Percentiles rank a stretch among this genome's conserved stretches.
These are phyloP conservation scores for Monoraphidium neglectum DNA, from an alignment of 139 green algal species.

Conservation along the genomic window DNA sequence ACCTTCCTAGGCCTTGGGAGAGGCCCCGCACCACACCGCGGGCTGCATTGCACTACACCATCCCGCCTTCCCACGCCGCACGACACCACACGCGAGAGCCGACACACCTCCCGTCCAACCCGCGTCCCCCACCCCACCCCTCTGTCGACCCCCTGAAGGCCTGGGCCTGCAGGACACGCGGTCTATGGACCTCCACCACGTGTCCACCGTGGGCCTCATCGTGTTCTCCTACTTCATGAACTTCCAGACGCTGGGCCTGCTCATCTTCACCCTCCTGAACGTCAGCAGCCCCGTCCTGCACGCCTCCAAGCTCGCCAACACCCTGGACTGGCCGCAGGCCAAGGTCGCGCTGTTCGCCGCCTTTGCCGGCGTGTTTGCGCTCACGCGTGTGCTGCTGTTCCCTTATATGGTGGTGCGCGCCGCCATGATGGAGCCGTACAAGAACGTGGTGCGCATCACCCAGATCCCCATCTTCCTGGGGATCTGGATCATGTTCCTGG, in stretches of 20 bases:
- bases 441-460: slow-evolving; percentile 14
- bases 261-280: slow-evolving; percentile 39
- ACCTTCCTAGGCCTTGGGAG: no score
- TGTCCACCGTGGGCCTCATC: slow-evolving; percentile 29
- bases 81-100: no score
- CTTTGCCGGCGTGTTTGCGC: slow-evolving; percentile 30
- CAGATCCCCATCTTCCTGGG: slow-evolving; percentile 6
- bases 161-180: slow-evolving; percentile 34
- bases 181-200: slow-evolving; percentile 34
- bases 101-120: no score
- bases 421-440: slow-evolving; percentile 8
- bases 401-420: slow-evolving; percentile 30
- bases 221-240: slow-evolving; percentile 33
- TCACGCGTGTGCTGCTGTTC: slow-evolving; percentile 35
- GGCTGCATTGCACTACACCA: no score
- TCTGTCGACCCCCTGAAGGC: slow-evolving; percentile 10
- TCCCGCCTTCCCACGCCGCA: no score
- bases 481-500: slow-evolving; percentile 5
- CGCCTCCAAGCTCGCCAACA: slow-evolving; percentile 35
- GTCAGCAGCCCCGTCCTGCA: slow-evolving; percentile 39
- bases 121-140: no score
- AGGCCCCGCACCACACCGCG: no score
- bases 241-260: slow-evolving; percentile 26
- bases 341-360: slow-evolving; percentile 13
- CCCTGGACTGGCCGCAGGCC: neutral